Percentiles rank a stretch among this genome's conserved stretches.
Conservation (phyloP, 768 basidiomycete species). For the Collybia nuda region DNA sequence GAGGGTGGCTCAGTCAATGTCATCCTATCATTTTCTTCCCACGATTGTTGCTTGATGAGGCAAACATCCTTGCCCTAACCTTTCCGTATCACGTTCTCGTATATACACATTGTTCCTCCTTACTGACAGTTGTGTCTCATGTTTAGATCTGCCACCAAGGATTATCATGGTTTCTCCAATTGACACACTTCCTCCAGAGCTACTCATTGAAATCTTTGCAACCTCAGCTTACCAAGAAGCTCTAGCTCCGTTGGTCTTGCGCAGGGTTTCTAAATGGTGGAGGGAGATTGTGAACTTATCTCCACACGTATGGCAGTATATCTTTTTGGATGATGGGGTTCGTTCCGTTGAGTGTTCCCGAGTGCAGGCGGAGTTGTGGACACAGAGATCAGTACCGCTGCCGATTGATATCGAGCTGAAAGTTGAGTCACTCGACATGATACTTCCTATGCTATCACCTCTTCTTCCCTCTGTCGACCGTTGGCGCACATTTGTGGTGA, state of each 20-base stretch:
- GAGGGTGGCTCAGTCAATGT: too few relatives aligned
- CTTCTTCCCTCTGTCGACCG: constrained; percentile 55
- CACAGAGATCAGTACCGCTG: constrained; percentile 50
- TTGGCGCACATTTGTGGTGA: constrained; percentile 54
- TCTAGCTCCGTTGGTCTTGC: constrained; percentile 47
- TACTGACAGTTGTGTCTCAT: too few relatives aligned
- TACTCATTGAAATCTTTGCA: constrained; percentile 63
- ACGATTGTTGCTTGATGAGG: not conserved
- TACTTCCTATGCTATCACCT: constrained; percentile 65
- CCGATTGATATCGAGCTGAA: constrained; percentile 55
- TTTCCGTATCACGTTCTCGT: too few relatives aligned
- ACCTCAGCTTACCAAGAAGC: constrained; percentile 42
- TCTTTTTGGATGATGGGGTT: constrained; percentile 47
- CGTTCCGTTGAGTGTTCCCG: constrained; percentile 37
- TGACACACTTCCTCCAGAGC: constrained; percentile 51
- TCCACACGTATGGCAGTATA: constrained; percentile 61
- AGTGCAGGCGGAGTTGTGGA: constrained; percentile 53
- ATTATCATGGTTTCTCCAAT: constrained; percentile 14
- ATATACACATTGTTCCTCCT: too few relatives aligned
- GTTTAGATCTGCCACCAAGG: too few relatives aligned
- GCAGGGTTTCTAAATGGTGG: constrained; percentile 61
- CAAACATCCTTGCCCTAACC: too few relatives aligned
- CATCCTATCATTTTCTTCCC: not conserved
- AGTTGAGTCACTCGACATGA: constrained; percentile 43
- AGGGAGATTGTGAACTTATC: constrained; percentile 48